phyloP scores from a whole-genome alignment of 257 asterid species.

The Petrea volubilis region DNA sequence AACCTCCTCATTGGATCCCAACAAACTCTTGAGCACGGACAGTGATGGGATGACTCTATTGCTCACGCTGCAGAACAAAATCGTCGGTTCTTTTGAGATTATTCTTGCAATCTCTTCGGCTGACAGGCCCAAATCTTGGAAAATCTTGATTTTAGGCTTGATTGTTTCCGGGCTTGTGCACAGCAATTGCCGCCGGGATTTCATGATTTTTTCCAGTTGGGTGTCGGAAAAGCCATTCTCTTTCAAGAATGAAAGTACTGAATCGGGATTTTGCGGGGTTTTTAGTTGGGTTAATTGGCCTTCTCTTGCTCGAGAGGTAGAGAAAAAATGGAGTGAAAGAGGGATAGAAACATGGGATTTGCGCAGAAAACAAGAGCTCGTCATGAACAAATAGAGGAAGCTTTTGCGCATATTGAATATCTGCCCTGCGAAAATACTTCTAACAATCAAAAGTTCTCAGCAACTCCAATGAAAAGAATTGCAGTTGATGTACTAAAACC shows the following conservation, averaged over 20 bases:
- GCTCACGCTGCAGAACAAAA: conserved; percentile 19
- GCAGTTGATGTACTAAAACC: too few relatives aligned
- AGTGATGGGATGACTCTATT: conserved; percentile 13
- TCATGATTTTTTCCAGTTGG: conserved; percentile 28
- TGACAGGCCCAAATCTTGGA: too few relatives aligned
- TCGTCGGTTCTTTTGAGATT: conserved; percentile 12
- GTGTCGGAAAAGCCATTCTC: conserved; percentile 26
- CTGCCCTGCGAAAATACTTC: too few relatives aligned
- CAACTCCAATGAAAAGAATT: too few relatives aligned
- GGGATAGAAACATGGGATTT: neutral
- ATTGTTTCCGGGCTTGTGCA: conserved; percentile 30
- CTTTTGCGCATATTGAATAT: too few relatives aligned
- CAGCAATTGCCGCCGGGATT: conserved; percentile 2
- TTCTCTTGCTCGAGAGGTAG: neutral
- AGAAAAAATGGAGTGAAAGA: neutral
- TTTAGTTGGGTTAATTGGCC: conserved; percentile 17
- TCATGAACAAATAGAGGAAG: too few relatives aligned
- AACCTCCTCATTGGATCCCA: conserved; percentile 27
- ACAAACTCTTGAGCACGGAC: too few relatives aligned
- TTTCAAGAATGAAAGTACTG: conserved; percentile 16
- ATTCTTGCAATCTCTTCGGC: too few relatives aligned
- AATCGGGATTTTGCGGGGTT: conserved; percentile 14
- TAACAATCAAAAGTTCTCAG: too few relatives aligned
- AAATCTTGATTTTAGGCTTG: too few relatives aligned
- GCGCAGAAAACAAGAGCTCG: neutral